phyloP scores from a whole-genome alignment of 208 protist species.

The Leishmania mexicana region DNA sequence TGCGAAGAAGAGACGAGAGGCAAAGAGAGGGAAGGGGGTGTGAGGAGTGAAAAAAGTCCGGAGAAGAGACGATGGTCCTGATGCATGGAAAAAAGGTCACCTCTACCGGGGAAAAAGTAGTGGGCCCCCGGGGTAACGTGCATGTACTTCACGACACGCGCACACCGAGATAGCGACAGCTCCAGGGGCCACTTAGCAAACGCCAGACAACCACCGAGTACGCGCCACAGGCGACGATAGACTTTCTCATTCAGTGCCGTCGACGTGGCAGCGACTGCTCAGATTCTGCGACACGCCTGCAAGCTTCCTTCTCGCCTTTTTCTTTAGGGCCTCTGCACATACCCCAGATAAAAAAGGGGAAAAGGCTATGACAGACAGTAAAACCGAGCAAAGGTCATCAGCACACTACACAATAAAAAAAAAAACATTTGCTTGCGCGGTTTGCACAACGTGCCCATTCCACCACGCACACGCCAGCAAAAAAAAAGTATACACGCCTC shows the following conservation, averaged over 20 bases:
- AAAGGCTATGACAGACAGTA: no score
- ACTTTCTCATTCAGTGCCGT: background rate
- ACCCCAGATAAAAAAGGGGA: accelerated
- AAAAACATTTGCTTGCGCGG: no score
- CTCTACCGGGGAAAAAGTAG: background rate
- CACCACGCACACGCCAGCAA: no score
- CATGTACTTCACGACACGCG: background rate
- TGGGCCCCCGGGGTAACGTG: background rate
- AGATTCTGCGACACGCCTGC: no score
- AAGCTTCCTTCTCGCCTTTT: no score
- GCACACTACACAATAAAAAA: no score
- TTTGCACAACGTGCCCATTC: no score
- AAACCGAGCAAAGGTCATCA: no score
- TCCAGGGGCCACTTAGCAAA: background rate
- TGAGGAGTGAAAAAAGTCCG: background rate
- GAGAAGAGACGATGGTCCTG: background rate
- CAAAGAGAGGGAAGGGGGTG: background rate
- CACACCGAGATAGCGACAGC: background rate
- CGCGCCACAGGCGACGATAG: no score
- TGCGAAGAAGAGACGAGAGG: background rate
- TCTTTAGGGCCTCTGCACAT: no score
- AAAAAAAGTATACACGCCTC: no score
- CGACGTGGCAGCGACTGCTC: background rate
- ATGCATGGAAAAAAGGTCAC: background rate
- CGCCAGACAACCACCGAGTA: background rate